phyloP scores from a whole-genome alignment of 164 flowering plant species.

The Pachysandra terminalis region DNA sequence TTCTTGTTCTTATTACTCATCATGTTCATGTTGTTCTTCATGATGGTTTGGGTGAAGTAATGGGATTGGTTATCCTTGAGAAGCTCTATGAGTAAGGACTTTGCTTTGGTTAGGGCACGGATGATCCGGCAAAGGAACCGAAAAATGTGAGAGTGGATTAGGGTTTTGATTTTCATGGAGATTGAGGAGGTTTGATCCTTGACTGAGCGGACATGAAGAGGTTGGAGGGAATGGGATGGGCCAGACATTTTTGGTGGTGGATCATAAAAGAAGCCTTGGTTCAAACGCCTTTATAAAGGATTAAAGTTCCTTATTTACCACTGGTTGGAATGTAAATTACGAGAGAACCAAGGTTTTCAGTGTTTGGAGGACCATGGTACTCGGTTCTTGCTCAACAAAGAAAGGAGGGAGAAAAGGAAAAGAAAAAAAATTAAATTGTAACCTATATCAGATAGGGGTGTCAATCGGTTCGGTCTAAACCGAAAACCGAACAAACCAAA shows the following conservation, averaged over 20 bases:
- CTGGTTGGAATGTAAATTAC: constrained; percentile 12
- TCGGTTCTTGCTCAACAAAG: background rate
- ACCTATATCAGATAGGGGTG: too few relatives aligned
- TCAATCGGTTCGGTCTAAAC: too few relatives aligned
- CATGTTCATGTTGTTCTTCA: constrained; percentile 18
- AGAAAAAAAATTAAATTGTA: too few relatives aligned
- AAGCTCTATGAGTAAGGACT: constrained; percentile 39
- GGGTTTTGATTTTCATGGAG: constrained; percentile 66
- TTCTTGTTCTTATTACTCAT: too few relatives aligned
- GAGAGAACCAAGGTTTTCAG: background rate
- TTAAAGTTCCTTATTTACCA: constrained; percentile 26
- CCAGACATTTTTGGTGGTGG: constrained; percentile 26
- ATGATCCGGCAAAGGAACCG: constrained; percentile 45
- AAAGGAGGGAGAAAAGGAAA: background rate
- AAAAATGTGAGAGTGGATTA: constrained; percentile 56
- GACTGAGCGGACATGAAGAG: constrained; percentile 35
- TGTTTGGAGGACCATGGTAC: background rate
- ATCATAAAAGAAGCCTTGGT: constrained; percentile 17
- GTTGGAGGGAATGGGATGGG: constrained; percentile 26
- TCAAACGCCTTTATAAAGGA: constrained; percentile 29
- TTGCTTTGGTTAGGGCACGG: constrained; percentile 51
- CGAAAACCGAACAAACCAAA: too few relatives aligned
- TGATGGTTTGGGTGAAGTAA: constrained; percentile 18
- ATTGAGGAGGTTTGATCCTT: constrained; percentile 33
- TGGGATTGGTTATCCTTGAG: constrained; percentile 35